phyloP scores from a whole-genome alignment of 202 grass and related monocot species.

The Hordeum pubiflorum region DNA sequence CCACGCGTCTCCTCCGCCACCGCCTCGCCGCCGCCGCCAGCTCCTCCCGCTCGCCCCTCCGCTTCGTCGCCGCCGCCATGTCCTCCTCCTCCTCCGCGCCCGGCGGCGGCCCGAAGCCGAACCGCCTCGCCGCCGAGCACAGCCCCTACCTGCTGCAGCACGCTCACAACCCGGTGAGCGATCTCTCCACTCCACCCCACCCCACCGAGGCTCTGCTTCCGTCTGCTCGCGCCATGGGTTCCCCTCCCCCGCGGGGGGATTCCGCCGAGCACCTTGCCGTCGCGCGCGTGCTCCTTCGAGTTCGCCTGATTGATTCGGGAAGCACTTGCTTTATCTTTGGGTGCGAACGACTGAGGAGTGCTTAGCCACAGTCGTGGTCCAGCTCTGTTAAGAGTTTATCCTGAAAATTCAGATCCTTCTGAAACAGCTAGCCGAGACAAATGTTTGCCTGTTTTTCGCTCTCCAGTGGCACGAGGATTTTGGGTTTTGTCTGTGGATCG shows the following conservation, averaged over 20 bases:
- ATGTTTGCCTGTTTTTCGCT: not conserved
- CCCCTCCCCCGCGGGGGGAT: not conserved
- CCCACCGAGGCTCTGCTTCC: not conserved
- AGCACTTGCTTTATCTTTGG: not conserved
- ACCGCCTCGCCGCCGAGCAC: conserved; percentile 87
- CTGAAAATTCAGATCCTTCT: not conserved
- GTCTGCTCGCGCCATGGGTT: not conserved
- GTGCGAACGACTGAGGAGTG: not conserved
- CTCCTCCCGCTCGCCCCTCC: not conserved
- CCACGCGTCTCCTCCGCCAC: conserved; percentile 5
- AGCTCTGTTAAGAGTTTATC: not conserved
- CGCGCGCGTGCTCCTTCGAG: not conserved
- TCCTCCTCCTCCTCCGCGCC: conserved; percentile 30
- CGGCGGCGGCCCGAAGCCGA: conserved; percentile 35
- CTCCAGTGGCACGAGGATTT: not conserved
- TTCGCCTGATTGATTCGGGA: not conserved
- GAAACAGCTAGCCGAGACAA: not conserved
- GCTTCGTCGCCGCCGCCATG: conserved; percentile 28
- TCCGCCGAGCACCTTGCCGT: not conserved
- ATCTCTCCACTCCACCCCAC: too few species aligned
- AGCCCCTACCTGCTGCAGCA: conserved; percentile 98
- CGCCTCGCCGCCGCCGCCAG: not conserved
- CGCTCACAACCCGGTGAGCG: conserved; percentile 78
- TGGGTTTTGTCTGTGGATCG: not conserved
- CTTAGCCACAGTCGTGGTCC: not conserved